phyloP scores from a whole-genome alignment of 495 filamentous ascomycete species.

The Neurospora africana region DNA sequence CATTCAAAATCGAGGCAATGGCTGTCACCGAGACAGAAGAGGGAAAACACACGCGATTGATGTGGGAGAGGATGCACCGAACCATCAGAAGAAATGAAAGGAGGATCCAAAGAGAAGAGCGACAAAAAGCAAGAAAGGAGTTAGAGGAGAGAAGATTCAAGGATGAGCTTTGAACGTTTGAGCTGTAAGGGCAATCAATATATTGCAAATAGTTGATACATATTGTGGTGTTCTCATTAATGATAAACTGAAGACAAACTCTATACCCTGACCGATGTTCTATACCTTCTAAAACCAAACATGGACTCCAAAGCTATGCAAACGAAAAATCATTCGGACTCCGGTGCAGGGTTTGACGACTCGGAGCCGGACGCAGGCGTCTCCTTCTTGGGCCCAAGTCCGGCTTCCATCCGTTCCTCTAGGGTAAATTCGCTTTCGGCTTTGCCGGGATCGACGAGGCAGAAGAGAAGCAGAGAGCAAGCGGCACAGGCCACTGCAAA shows the following conservation, averaged over 20 bases:
- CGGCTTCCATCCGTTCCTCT: conserved; percentile 13
- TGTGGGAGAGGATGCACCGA: conserved; percentile 26
- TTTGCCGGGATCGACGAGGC: conserved; percentile 54
- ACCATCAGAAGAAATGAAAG: conserved; percentile 17
- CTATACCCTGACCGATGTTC: neutral
- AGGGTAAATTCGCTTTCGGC: conserved; percentile 55
- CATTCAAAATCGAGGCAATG: conserved; percentile 23
- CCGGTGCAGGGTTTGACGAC: neutral
- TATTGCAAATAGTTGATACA: neutral
- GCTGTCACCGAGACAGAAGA: conserved; percentile 21
- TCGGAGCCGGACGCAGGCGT: neutral
- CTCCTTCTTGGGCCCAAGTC: neutral
- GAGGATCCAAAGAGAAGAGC: conserved; percentile 16
- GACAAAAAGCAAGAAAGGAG: conserved; percentile 12
- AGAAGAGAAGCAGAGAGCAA: conserved; percentile 43
- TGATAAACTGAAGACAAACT: neutral
- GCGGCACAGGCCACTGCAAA: conserved; percentile 49
- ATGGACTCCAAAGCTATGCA: neutral
- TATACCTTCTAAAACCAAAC: neutral
- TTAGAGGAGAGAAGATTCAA: conserved; percentile 11
- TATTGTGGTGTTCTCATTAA: neutral
- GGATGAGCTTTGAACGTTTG: conserved; percentile 14
- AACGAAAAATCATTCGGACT: neutral
- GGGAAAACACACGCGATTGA: conserved; percentile 16
- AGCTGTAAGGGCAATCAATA: neutral